A percentile compares a stretch with the other conserved stretches of the same genome.
These are phyloP conservation scores for Puccinia brachypodii DNA, from an alignment of 1,284 basidiomycete genomes.

Conservation along the genomic window DNA sequence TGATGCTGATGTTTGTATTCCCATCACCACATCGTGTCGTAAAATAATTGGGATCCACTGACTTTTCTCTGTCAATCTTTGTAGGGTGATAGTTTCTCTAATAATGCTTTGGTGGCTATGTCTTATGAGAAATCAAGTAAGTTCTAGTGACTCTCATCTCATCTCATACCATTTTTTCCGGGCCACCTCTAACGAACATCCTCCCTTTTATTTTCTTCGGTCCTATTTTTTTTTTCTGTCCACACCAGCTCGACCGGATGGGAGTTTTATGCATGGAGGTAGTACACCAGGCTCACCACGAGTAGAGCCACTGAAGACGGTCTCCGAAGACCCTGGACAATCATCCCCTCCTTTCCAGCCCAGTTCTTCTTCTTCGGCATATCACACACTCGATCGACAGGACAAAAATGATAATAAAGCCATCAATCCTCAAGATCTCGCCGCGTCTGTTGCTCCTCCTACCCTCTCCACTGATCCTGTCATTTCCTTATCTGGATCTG, in stretches of 20 bases:
- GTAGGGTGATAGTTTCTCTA: conserved; percentile 22
- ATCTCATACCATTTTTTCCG: too few species aligned
- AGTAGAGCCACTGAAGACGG: neutral
- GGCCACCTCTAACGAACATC: too few species aligned
- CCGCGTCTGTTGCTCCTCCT: neutral
- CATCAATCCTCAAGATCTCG: too few species aligned
- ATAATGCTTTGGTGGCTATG: conserved; percentile 26
- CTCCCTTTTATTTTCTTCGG: neutral
- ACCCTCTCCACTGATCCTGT: neutral
- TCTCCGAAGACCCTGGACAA: neutral
- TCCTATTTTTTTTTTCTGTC: neutral
- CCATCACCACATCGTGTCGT: neutral
- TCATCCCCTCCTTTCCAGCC: neutral
- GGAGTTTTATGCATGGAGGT: conserved; percentile 7
- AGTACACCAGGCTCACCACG: neutral
- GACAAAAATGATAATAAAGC: neutral
- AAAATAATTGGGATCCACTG: neutral
- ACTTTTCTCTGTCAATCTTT: neutral
- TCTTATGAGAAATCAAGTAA: conserved; percentile 27
- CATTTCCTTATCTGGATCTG: neutral
- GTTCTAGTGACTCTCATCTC: neutral
- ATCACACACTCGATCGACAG: neutral
- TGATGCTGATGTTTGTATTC: conserved; percentile 12
- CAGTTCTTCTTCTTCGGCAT: neutral
- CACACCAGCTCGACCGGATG: conserved; percentile 13